phyloP scores from a whole-genome alignment of 2,329 filamentous ascomycete species.

The Penicillium griseofulvum region DNA sequence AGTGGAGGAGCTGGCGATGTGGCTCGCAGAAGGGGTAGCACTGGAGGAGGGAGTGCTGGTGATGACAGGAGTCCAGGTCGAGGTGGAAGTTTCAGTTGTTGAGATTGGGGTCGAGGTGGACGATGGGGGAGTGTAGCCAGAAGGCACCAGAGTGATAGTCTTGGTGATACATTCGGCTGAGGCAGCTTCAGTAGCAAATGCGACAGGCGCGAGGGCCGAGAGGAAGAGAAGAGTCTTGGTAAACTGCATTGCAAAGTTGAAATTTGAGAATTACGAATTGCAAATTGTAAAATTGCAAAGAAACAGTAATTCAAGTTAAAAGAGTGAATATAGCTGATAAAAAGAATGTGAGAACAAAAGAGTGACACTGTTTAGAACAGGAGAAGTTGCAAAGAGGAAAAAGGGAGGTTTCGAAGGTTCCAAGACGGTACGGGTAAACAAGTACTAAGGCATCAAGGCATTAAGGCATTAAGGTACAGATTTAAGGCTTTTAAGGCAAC shows the following conservation, averaged over 20 bases:
- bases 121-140: slow-evolving; percentile 19
- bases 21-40: slow-evolving; percentile 10
- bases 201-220: slow-evolving; percentile 29
- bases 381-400: slow-evolving; percentile 2
- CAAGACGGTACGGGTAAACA: not conserved
- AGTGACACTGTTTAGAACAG: slow-evolving; percentile 25
- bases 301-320: slow-evolving; percentile 9
- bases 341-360: slow-evolving; percentile 29
- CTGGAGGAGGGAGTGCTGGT: slow-evolving; percentile 16
- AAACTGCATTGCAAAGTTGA: slow-evolving; percentile 31
- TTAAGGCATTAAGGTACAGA: not conserved
- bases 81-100: not conserved
- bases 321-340: slow-evolving; percentile 35
- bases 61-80: slow-evolving; percentile 12
- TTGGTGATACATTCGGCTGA: slow-evolving; percentile 20
- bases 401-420: not conserved
- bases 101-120: slow-evolving; percentile 22
- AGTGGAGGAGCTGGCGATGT: slow-evolving; percentile 19
- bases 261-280: not conserved
- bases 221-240: slow-evolving; percentile 33
- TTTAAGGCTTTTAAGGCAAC: not conserved
- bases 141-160: slow-evolving; percentile 29
- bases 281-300: not conserved
- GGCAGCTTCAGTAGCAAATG: slow-evolving; percentile 27
- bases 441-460: not conserved